These are phyloP conservation scores for Penicillium cosmopolitanum DNA, from an alignment of 495 filamentous ascomycete species.

Conservation along the genomic window DNA sequence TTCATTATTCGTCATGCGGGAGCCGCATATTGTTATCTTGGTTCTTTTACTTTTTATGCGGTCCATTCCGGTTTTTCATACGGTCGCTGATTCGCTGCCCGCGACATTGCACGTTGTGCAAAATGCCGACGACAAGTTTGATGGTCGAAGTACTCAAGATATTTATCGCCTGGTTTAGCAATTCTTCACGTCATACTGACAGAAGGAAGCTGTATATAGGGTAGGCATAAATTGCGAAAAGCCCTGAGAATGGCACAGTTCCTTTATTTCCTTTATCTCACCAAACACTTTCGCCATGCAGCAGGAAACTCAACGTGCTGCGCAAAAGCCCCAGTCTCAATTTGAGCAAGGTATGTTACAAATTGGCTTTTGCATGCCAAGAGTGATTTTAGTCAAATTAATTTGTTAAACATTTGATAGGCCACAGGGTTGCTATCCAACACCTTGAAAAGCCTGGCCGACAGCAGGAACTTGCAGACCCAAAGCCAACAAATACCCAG, in stretches of 20 bases:
- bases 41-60: too few species aligned
- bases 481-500: constrained; percentile 64
- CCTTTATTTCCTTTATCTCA: neutral
- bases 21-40: too few species aligned
- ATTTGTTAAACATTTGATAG: constrained; percentile 39
- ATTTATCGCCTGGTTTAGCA: too few species aligned
- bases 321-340: constrained; percentile 22
- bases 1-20: too few species aligned
- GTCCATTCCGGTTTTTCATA: too few species aligned
- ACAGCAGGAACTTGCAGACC: constrained; percentile 65
- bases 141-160: too few species aligned
- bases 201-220: too few species aligned
- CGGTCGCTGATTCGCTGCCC: too few species aligned
- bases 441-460: constrained; percentile 69
- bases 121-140: too few species aligned
- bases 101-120: too few species aligned
- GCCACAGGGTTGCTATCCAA: constrained; percentile 69
- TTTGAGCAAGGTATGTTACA: constrained; percentile 22
- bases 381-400: neutral
- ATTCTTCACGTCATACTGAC: too few species aligned
- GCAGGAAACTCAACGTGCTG: constrained; percentile 15
- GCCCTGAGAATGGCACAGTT: neutral
- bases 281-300: constrained; percentile 16
- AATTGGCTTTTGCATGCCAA: neutral
- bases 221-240: too few species aligned